Evolutionary conservation across 1,139 yeast genomes (phyloP), one percentile per base, ranked within the genome.

Genomic region (Yamadazyma songkhlaensis): DNA sequence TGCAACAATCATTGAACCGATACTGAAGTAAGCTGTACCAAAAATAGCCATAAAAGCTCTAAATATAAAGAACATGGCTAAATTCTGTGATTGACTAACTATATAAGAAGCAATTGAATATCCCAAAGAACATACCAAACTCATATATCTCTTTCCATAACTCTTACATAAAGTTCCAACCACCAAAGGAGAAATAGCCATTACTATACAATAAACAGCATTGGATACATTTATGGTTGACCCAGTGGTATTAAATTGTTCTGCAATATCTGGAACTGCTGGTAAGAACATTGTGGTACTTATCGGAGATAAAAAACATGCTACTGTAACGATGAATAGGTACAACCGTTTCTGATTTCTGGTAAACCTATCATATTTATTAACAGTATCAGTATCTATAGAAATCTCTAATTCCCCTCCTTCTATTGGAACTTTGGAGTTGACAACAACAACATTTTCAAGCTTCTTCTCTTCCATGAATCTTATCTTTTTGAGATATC

Each of bases 11-110:
- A 59, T 56, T 6, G 73, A 73, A 10, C 76, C 77, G 20, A 72
- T 59, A 13, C 68, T 52, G 50, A 74, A 74, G 39, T 73, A 74
- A 0, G 77, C 64, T 1, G 79, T 72, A 2, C 79, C 80, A 48
- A 72, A 70, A 11, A 75, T 45, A 0, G 77, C 79, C 31, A 67
- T 58, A 9, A 64, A 37, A 1, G 71, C 62, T 44, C 81, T 55
- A 44, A 74, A 74, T 0, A 74, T 55, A 39, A 57, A 67, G 46
- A 74, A 75, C 75, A 72, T 74, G 4, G 72, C 69, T 34, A 75
- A 45, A 45, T 74, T 64, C 26, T 60, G 69, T 4, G 79, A 66
- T 2, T 63, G 60, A 0, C 72, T 74, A 3, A 67, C 67, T 3
- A 71, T 44, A 3, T 64, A 7, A 23, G 40, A 4, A 8, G 37